These are phyloP conservation scores for Cercospora beticola DNA, from an alignment of 2,329 filamentous ascomycete species.

Conservation along the genomic window DNA sequence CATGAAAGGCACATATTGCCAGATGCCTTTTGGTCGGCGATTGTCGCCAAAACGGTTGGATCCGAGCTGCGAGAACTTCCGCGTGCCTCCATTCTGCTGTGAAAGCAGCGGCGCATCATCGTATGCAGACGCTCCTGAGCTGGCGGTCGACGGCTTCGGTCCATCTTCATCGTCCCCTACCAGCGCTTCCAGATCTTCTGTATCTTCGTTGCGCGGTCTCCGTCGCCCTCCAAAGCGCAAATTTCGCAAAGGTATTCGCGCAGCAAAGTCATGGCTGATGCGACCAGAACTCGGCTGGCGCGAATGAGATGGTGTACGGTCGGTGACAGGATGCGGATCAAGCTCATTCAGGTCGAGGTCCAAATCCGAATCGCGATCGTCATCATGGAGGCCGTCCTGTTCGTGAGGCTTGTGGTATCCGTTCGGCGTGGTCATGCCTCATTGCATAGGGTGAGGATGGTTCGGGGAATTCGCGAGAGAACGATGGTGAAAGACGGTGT, in stretches of 20 bases:
- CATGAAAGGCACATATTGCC: constrained; percentile 31
- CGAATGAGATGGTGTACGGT: constrained; percentile 20
- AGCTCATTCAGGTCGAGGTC: constrained; percentile 78
- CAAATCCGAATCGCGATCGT: constrained; percentile 64
- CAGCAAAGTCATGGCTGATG: constrained; percentile 43
- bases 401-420: constrained; percentile 56
- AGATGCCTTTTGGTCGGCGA: constrained; percentile 23
- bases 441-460: constrained; percentile 29
- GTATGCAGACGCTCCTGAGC: constrained; percentile 53
- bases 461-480: neutral
- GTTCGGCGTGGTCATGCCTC: constrained; percentile 49
- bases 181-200: constrained; percentile 65
- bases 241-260: constrained; percentile 68
- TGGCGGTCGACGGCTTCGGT: constrained; percentile 35
- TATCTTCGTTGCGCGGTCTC: constrained; percentile 53
- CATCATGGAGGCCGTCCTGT: constrained; percentile 61
- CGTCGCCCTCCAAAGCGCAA: constrained; percentile 51
- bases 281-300: constrained; percentile 23
- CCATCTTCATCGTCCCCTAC: constrained; percentile 57
- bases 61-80: constrained; percentile 18
- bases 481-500: neutral
- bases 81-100: constrained; percentile 17
- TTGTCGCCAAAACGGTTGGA: constrained; percentile 21
- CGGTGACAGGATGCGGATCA: constrained; percentile 54
- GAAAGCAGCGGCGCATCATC: constrained; percentile 73